Base-by-base conservation (phyloP, 2,329 filamentous ascomycete genomes). In the Botrytis fragariae region DNA sequence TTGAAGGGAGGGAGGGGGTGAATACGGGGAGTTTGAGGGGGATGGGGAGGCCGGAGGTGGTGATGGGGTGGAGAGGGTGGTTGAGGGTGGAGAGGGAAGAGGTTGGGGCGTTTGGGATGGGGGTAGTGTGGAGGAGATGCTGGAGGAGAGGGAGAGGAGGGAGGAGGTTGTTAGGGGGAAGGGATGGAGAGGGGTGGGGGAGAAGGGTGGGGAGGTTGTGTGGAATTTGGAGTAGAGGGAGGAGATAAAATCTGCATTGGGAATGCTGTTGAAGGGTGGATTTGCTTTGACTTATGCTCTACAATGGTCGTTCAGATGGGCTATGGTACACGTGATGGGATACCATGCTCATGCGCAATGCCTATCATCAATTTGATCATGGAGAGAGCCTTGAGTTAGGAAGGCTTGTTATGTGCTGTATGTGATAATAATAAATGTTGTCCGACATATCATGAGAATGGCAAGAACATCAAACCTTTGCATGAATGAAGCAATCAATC, bases 41-140 rank as follows among this genome's bases (percentile, higher is more conserved):
- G 59, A 71, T 74, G 59, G 59, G 59, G 64, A 62, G 39, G n/a
- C 75, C 74, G 35, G 71, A 61, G 32, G 39, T 79, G 1, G 74
- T 64, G 45, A 68, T 75, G 39, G 76, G 77, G 2, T 81, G 80
- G 80, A 79, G 76, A 32, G 80, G 80, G 0, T 82, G 80, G 80
- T 54, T 81, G 71, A 77, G 74, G 37, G 80, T 80, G 39, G 77
- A 79, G 39, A 77, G 71, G 63, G 78, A 77, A 60, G 75, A 74
- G 51, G 74, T 76, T 3, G 45, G 35, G 14, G 69, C 54, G 25
- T 81, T 81, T 76, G 73, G 59, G 25, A 71, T 68, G 62, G 77
- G 1, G 65, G 77, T 48, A 79, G 78, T 77, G 77, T 79, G 48
- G 79, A 80, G 64, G 79, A 81, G 74, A 79, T 76, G n/a, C 74